Evolutionary conservation across 192 early-diverging fungal genomes (phyloP).

Genomic region (Backusella psychrophila): DNA sequence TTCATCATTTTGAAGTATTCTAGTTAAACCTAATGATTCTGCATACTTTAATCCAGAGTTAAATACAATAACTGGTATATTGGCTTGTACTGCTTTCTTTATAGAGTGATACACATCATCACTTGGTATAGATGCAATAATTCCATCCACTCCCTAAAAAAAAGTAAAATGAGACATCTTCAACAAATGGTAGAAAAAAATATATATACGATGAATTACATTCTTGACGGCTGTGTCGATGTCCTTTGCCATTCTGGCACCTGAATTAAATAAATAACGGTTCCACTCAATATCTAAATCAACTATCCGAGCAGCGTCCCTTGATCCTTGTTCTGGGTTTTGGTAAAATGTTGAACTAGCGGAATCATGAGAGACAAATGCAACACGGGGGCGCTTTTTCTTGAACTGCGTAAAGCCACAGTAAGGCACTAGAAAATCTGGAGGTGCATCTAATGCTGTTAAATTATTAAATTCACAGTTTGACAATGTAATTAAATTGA

Average conservation of each 20-base stretch:
- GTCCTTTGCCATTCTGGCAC: slow-evolving; percentile 1
- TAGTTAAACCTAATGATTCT: not conserved
- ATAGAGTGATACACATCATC: not conserved
- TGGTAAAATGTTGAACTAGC: slow-evolving; percentile 11
- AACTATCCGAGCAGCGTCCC: slow-evolving; percentile 19
- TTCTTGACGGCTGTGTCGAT: slow-evolving; percentile 8
- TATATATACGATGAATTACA: not conserved
- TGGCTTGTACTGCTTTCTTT: not conserved
- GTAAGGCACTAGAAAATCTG: not conserved
- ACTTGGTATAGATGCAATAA: slow-evolving; percentile 22
- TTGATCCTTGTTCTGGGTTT: slow-evolving; percentile 25
- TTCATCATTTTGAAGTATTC: slow-evolving; percentile 13
- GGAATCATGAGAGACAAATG: slow-evolving; percentile 17
- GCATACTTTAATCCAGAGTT: slow-evolving; percentile 11
- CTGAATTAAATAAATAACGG: not conserved
- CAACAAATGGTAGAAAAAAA: not conserved
- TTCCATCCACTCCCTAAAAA: slow-evolving; percentile 17
- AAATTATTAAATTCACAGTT: slow-evolving; percentile 2
- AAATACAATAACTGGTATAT: slow-evolving; percentile 19
- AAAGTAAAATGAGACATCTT: not conserved
- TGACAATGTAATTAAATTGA: slow-evolving; percentile 8
- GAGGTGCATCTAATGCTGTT: not conserved
- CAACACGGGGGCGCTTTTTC: slow-evolving; percentile 10
- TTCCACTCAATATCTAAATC: slow-evolving; percentile 23
- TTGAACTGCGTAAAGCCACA: not conserved